Evolutionary conservation across 371 early-diverging fungal genomes (phyloP).

Genomic region (Rhizopus microsporus): DNA sequence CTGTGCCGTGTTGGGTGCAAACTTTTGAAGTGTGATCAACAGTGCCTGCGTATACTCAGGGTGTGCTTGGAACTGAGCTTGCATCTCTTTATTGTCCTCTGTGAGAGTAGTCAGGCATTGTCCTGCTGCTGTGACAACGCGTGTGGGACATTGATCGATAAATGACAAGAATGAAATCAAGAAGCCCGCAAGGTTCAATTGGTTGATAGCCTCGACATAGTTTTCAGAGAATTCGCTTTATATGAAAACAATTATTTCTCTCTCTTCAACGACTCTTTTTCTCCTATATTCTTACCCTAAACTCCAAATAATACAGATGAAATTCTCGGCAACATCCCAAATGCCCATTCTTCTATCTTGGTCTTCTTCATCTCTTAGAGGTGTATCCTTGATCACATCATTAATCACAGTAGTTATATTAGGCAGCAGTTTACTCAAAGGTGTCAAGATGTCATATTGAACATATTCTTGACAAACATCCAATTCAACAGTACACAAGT

Average conservation of each 20-base stretch:
- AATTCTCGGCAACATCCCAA: conserved; percentile 75
- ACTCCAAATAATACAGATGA: conserved; percentile 71
- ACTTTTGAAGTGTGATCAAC: conserved; percentile 44
- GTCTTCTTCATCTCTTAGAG: conserved; percentile 45
- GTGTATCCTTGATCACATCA: conserved; percentile 49
- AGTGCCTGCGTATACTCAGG: conserved; percentile 59
- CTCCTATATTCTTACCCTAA: conserved; percentile 31
- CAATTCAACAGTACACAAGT: conserved; percentile 61
- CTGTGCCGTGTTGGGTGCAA: conserved; percentile 39
- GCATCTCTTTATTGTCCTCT: conserved; percentile 72
- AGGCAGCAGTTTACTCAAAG: conserved; percentile 52
- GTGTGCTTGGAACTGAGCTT: conserved; percentile 61
- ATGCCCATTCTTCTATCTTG: conserved; percentile 60
- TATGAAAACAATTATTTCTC: neutral
- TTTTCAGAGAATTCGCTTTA: conserved; percentile 69
- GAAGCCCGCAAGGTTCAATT: conserved; percentile 63
- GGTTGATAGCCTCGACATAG: conserved; percentile 66
- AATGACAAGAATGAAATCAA: conserved; percentile 67
- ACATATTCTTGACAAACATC: conserved; percentile 69
- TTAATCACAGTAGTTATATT: conserved; percentile 49
- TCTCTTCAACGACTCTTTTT: no score
- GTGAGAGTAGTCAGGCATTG: conserved; percentile 85
- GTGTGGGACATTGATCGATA: conserved; percentile 61
- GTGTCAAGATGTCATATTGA: conserved; percentile 65
- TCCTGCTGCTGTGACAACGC: conserved; percentile 71